Evolutionary conservation across 2,329 filamentous ascomycete species (phyloP).

Genomic region (Atkinsonella hypoxylon): DNA sequence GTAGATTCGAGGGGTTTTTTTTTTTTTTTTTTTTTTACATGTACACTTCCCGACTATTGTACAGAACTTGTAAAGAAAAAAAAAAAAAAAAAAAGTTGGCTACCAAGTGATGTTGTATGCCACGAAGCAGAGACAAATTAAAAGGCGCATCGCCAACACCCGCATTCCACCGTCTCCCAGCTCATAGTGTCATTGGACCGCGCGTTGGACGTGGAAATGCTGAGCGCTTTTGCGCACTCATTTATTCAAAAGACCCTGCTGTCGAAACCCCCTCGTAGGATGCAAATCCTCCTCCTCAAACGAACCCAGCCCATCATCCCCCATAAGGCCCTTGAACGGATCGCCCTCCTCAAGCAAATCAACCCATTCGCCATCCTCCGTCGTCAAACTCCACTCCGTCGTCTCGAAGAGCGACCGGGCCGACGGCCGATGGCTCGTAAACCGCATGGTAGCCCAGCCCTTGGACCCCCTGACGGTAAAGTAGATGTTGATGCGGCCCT

Average conservation of each 20-base stretch:
- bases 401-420: constrained; percentile 65
- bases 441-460: constrained; percentile 61
- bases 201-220: too few species aligned
- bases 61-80: too few species aligned
- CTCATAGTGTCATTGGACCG: too few species aligned
- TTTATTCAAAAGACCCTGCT: constrained; percentile 28
- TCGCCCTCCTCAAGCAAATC: constrained; percentile 63
- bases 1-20: too few species aligned
- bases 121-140: background rate
- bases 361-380: constrained; percentile 45
- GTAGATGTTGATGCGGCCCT: constrained; percentile 75
- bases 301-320: too few species aligned
- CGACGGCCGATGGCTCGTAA: constrained; percentile 59
- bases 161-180: too few species aligned
- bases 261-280: constrained; percentile 38
- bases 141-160: background rate
- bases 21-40: too few species aligned
- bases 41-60: too few species aligned
- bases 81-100: too few species aligned
- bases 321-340: constrained; percentile 52
- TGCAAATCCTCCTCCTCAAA: too few species aligned
- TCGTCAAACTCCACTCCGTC: constrained; percentile 76
- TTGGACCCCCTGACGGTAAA: constrained; percentile 79
- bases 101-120: background rate
- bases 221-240: too few species aligned